Evolutionary conservation across 306 rosid genomes (phyloP).

Genomic region (Citrullus amarus): DNA sequence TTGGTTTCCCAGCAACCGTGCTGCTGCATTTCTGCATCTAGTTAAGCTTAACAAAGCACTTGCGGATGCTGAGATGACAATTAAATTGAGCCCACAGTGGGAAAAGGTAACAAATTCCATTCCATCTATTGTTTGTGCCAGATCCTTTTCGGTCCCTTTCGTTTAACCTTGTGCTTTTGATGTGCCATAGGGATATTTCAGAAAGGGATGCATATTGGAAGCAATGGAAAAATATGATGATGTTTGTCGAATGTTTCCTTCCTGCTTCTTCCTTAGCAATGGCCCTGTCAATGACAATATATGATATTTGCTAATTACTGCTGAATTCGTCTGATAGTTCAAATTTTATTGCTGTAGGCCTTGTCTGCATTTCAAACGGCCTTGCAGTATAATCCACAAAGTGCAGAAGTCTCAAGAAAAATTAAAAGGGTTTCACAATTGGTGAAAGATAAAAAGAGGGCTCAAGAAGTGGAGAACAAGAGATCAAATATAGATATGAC

Average conservation of each 20-base stretch:
- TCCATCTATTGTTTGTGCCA: neutral
- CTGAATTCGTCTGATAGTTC: slow-evolving; percentile 14
- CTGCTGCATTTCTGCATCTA: slow-evolving; percentile 91
- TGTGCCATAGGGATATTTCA: slow-evolving; percentile 74
- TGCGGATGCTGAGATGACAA: slow-evolving; percentile 87
- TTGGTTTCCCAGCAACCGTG: slow-evolving; percentile 68
- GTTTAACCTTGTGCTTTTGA: slow-evolving; percentile 16
- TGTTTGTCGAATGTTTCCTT: slow-evolving; percentile 24
- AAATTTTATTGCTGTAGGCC: slow-evolving; percentile 39
- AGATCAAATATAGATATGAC: slow-evolving; percentile 80
- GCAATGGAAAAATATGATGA: slow-evolving; percentile 87
- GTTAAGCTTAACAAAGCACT: slow-evolving; percentile 93
- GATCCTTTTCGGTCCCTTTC: slow-evolving; percentile 7
- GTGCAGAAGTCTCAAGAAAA: slow-evolving; percentile 82
- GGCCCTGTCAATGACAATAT: neutral
- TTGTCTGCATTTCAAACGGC: slow-evolving; percentile 70
- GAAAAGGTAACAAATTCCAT: slow-evolving; percentile 49
- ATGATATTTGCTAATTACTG: slow-evolving; percentile 10
- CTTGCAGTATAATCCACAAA: slow-evolving; percentile 63
- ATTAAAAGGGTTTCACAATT: slow-evolving; percentile 71
- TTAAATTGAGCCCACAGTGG: slow-evolving; percentile 82
- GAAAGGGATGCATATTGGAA: slow-evolving; percentile 95
- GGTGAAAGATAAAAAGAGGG: slow-evolving; percentile 56
- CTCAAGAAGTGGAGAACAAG: slow-evolving; percentile 69
- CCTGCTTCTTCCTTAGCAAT: neutral